Evolutionary conservation across 306 rosid genomes (phyloP), one percentile per base, ranked within the genome.

Genomic region (Spatholobus suberectus): DNA sequence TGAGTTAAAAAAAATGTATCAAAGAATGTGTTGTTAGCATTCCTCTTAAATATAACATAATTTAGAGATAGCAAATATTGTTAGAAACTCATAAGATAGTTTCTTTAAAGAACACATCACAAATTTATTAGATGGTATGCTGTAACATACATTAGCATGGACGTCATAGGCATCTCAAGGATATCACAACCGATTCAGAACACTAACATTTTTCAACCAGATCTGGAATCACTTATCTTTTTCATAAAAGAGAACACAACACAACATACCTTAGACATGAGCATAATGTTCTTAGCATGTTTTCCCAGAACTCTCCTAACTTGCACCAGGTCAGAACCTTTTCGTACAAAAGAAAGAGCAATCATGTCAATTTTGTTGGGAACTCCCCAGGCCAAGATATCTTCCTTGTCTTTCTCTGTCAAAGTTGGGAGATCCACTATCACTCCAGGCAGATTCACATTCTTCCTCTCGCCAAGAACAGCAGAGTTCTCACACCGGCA

Each of bases 401-500:
- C 99, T 82, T 93, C 99, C 84, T 90, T 90, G 88, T 95, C 99
- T 59, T 95, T 95, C 20, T 92, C 99, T 1, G 99, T 96, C 71
- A 96, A 83, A 51, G 99, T 96, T 10, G 99, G 99, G 82, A 96
- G 99, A 87, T 92, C 99, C 79, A 96, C 98, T 4, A 93, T 46
- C 0, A 96, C 94, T 40, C 99, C 99, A 3, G 99, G 99, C 40
- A 96, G 90, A 89, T 96, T 96, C 71, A 96, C 99, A 81, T 96
- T 96, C 89, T 96, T 96, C 23, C 99, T 90, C 90, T 96, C 99
- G 0, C 99, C 98, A 43, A 96, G 99, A 82, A 89, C 81, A 4
- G 98, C 90, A 77, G 99, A 89, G 85, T 96, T 96, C 90, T 96
- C 99, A 80, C 99, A 96, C 37, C 94, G 92, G 77, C 98, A 93